phyloP scores from a whole-genome alignment of 805 yeast genomes.

The Jamesozyma spencerorum region DNA sequence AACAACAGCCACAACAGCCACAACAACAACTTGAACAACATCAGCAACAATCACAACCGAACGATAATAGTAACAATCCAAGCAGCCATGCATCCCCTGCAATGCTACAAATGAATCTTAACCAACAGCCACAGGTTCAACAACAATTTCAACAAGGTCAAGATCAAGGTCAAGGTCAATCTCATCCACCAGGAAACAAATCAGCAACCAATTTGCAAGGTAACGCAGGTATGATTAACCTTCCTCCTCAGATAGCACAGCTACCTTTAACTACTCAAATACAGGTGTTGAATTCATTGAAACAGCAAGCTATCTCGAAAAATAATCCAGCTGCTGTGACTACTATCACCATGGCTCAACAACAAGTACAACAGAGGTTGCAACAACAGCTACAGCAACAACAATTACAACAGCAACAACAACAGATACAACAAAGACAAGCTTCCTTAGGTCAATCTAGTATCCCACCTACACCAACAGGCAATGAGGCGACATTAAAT shows the following conservation, averaged over 20 bases:
- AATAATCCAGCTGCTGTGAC: constrained; percentile 26
- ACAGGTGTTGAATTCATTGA: constrained; percentile 24
- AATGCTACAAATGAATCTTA: constrained; percentile 1
- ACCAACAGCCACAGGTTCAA: constrained; percentile 1
- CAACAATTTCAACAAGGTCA: background rate
- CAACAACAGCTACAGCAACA: constrained; percentile 15
- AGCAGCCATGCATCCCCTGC: background rate
- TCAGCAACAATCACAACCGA: constrained; percentile 1
- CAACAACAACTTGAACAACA: constrained; percentile 8
- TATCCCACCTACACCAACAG: background rate
- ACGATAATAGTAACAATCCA: constrained; percentile 3
- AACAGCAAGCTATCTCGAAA: constrained; percentile 28
- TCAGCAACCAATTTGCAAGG: background rate
- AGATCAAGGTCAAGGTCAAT: background rate
- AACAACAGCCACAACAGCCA: constrained; percentile 9
- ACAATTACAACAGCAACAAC: constrained; percentile 6
- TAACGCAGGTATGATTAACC: constrained; percentile 9
- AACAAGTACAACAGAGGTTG: constrained; percentile 23
- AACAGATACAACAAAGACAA: constrained; percentile 1
- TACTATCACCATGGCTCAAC: constrained; percentile 25
- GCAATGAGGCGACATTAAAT: too few relatives aligned
- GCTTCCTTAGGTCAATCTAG: background rate
- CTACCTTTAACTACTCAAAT: constrained; percentile 27
- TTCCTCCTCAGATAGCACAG: constrained; percentile 30
- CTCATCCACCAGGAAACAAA: background rate